Base-by-base conservation (phyloP, 2,329 filamentous ascomycete species). In the Rutstroemia sp. region DNA sequence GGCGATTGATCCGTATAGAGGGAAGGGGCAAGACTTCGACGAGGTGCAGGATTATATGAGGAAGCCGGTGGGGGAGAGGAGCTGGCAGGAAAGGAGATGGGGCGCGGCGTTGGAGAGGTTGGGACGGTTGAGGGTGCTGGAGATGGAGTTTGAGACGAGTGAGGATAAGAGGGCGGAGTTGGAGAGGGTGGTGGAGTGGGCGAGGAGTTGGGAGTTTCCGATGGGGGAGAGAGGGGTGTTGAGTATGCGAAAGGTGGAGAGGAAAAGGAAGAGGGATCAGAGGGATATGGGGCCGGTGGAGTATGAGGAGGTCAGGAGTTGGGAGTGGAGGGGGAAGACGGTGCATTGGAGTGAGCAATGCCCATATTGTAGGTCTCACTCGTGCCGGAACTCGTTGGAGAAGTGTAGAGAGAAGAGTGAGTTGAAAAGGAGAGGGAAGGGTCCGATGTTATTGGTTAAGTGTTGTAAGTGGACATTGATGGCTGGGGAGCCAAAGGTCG, bases 91-190 rank as follows among this genome's bases (percentile, higher is more conserved):
- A 6, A 46, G 37, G 7, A 52, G 37, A 5, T 66, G 63, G 63
- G 63, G 63, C 27, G 34, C n/a, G 16, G 59, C 59, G 4, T 64
- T 67, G 49, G 41, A 39, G n/a, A 39, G 60, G 1, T 7, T 66
- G 14, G 41, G 18, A 4, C 25, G 37, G 1, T 48, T 67, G 2
- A 60, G 62, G 18, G 57, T 59, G 19, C 18, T 67, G 0, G 58
- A 61, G 34, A 60, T 66, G 16, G 63, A 67, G 38, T 59, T 67
- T 14, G 65, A 67, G 53, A 63, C 62, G 0, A 51, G 44, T 1
- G 63, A 65, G 19, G 63, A 67, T 41, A 65, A 65, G 52, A 54
- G 55, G n/a, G 53, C 42, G 9, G 64, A 67, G 37, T 48, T 67
- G 25, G 49, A 52, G 38, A 18, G 18, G 18, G 63, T 67, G 39